A percentile compares a stretch with the other conserved stretches of the same genome.
Conservation (phyloP, 805 yeast species). For the Pichia exigua region DNA sequence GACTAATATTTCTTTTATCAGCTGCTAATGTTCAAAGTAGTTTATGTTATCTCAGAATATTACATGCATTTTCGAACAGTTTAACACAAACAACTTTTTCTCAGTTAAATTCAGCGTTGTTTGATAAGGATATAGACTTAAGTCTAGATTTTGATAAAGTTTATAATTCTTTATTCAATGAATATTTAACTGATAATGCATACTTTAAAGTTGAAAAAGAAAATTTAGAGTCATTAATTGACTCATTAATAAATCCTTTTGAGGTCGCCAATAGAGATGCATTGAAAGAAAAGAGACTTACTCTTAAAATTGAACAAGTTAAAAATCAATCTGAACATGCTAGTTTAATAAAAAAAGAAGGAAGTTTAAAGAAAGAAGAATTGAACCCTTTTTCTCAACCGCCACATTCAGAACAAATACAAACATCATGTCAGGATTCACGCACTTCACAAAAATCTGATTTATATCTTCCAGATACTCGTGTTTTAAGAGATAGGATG, state of each 20-base stretch:
- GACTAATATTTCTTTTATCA: conserved; percentile 50
- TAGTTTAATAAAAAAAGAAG: not conserved
- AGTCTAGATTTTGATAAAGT: conserved; percentile 56
- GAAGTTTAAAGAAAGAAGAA: not conserved
- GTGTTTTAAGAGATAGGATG: conserved; percentile 11
- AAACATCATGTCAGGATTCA: not conserved
- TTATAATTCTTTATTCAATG: conserved; percentile 64
- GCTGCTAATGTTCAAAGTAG: conserved; percentile 56
- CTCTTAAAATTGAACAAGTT: conserved; percentile 21
- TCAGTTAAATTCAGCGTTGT: conserved; percentile 55
- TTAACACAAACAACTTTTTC: conserved; percentile 50
- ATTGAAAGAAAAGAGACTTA: conserved; percentile 29
- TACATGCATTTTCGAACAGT: conserved; percentile 57
- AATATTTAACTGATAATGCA: conserved; percentile 54
- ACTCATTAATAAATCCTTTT: conserved; percentile 38
- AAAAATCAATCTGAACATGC: conserved; percentile 7
- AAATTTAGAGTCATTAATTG: conserved; percentile 49
- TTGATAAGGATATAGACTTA: conserved; percentile 38
- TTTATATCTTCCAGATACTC: conserved; percentile 11
- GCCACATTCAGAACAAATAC: not conserved
- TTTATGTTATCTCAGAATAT: conserved; percentile 66
- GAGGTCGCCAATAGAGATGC: conserved; percentile 32
- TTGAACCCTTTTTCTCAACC: not conserved
- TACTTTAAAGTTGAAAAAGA: conserved; percentile 70
- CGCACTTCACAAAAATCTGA: not conserved